Conservation (phyloP, 768 basidiomycete species). For the Boletus patriciae region DNA sequence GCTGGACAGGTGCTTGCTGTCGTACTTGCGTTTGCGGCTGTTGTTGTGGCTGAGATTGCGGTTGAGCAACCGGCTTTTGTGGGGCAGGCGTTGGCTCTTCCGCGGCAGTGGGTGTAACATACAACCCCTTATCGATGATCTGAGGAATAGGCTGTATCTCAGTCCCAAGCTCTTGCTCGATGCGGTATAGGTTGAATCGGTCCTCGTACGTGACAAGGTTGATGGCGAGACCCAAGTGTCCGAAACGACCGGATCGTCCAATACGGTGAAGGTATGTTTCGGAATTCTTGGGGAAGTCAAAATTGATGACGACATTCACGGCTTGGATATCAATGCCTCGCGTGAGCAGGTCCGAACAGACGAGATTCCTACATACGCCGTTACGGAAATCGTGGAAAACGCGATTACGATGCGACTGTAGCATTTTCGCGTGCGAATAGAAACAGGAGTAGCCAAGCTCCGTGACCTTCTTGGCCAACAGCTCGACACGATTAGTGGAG, state of each 20-base stretch:
- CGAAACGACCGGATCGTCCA: conserved; percentile 96
- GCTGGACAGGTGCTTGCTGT: conserved; percentile 29
- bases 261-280: conserved; percentile 99
- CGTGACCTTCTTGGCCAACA: conserved; percentile 98
- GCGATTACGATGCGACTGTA: conserved; percentile 97
- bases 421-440: conserved; percentile 99
- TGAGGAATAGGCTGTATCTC: conserved; percentile 96
- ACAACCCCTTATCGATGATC: conserved; percentile 85
- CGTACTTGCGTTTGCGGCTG: conserved; percentile 26
- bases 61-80: conserved; percentile 36
- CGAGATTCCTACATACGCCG: conserved; percentile 97
- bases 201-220: conserved; percentile 98
- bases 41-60: conserved; percentile 36
- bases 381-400: conserved; percentile 99
- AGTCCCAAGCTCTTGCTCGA: conserved; percentile 97
- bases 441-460: conserved; percentile 99
- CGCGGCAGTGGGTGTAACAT: conserved; percentile 74
- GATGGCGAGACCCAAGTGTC: conserved; percentile 95
- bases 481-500: conserved; percentile 99
- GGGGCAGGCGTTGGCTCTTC: conserved; percentile 50
- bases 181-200: conserved; percentile 94
- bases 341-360: conserved; percentile 96
- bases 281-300: conserved; percentile 98
- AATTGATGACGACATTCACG: conserved; percentile 99
- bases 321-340: conserved; percentile 99